Base-by-base conservation (phyloP, 768 basidiomycete species). In the Mycena indigotica region DNA sequence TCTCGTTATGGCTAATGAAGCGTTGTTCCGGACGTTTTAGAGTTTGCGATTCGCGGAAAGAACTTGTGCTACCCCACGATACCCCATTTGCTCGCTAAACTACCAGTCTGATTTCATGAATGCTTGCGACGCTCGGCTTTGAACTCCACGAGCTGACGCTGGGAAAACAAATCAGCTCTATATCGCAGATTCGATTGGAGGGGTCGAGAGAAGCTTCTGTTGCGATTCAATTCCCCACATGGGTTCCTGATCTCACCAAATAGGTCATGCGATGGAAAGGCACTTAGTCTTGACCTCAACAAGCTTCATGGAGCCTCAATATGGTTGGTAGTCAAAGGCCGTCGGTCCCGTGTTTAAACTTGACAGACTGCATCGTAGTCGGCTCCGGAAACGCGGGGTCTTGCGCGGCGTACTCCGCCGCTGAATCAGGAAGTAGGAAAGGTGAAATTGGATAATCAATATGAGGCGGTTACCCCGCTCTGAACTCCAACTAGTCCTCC, bases 311-410 rank as follows among this genome's bases (percentile, higher is more conserved):
- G 35, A 38, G 35, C 15, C 41, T 44, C 15, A 44, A 38, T 39
- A 52, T 23, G 51, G 26, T 52, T 24, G 21, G 41, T 44, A n/a
- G 10, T 10, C 35, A n/a, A 10, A 10, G 35, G 10, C 35, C 35
- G 24, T 21, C 19, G 41, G 24, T 45, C 41, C 10, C 16, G 19
- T 10, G 16, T 21, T 21, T 29, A 28, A 15, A n/a, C 40, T 24
- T 49, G 17, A 51, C 50, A 64, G 85, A 87, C 64, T 85, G 83
- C 63, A 75, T 88, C 61, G 77, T 89, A 39, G 73, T 89, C 16
- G 86, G 86, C 15, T 82, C 85, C 24, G 86, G 87, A 19, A 82
- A 88, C 66, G 86, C 87, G 52, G 86, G 86, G 25, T 83, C 82
- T 61, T 86, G 81, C 57, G 85, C 87, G 5, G 87, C 87, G 0